Percentiles rank a stretch among this genome's conserved stretches.
Conservation (phyloP, 1,284 basidiomycete genomes). For the Naganishia sp. region DNA sequence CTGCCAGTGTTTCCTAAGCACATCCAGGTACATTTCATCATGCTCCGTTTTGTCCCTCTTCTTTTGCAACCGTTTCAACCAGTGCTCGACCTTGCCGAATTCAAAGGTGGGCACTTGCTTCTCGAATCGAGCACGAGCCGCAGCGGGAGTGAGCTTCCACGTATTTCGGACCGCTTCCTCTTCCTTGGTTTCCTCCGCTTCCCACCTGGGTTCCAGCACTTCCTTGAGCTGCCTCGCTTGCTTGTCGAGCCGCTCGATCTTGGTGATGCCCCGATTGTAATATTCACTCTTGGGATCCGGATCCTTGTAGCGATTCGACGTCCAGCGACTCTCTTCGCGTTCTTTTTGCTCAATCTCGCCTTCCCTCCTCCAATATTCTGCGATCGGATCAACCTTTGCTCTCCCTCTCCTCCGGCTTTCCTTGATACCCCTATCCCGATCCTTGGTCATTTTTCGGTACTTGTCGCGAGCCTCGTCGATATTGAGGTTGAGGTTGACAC, state of each 20-base stretch:
- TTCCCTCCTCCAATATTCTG: conserved; percentile 4
- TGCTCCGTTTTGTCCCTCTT: conserved; percentile 1
- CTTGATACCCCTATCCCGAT: conserved; percentile 4
- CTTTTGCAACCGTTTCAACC: conserved; percentile 2
- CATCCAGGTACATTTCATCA: conserved; percentile 10
- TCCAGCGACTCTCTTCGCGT: conserved; percentile 7
- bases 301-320: conserved; percentile 15
- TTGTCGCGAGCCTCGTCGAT: conserved; percentile 7
- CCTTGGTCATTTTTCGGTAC: conserved; percentile 1
- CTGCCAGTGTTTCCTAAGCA: not conserved
- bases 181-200: conserved; percentile 12
- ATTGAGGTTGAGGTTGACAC: conserved; percentile 6
- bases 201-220: conserved; percentile 4
- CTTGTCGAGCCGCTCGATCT: conserved; percentile 2
- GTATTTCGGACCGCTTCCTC: conserved; percentile 1
- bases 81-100: not conserved
- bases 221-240: not conserved
- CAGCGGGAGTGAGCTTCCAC: not conserved
- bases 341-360: conserved; percentile 8
- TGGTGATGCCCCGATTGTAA: conserved; percentile 4
- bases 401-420: conserved; percentile 1
- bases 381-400: conserved; percentile 3
- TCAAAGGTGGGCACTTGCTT: not conserved
- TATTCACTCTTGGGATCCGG: not conserved
- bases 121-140: not conserved